phyloP scores from a whole-genome alignment of 192 early-diverging fungal genomes.

The Umbelopsis vinacea region DNA sequence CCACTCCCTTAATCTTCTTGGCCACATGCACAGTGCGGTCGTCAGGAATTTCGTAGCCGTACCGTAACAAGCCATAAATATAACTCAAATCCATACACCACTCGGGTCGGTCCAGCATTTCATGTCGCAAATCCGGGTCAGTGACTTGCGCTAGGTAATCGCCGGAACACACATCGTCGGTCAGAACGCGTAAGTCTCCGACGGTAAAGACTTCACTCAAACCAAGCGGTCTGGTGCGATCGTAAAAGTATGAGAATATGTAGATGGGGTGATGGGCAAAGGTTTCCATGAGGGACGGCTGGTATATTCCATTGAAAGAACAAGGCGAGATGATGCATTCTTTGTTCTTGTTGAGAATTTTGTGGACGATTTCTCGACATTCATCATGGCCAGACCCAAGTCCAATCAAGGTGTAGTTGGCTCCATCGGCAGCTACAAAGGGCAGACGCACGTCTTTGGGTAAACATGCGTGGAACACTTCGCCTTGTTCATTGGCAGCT shows the following conservation, averaged over 20 bases:
- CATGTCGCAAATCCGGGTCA: slow-evolving; percentile 33
- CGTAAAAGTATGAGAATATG: slow-evolving; percentile 90
- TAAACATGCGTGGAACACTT: slow-evolving; percentile 68
- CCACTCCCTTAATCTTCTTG: slow-evolving; percentile 90
- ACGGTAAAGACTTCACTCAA: slow-evolving; percentile 63
- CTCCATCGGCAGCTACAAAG: not conserved
- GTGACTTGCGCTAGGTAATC: slow-evolving; percentile 46
- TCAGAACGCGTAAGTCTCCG: slow-evolving; percentile 57
- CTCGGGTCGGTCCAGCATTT: slow-evolving; percentile 58
- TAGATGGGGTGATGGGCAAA: slow-evolving; percentile 77
- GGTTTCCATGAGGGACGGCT: slow-evolving; percentile 62
- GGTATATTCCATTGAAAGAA: slow-evolving; percentile 83
- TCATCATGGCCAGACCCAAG: slow-evolving; percentile 9
- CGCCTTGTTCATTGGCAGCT: slow-evolving; percentile 36
- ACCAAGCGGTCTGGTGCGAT: slow-evolving; percentile 69
- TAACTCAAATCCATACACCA: slow-evolving; percentile 93
- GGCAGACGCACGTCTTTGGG: slow-evolving; percentile 37
- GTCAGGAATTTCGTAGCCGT: slow-evolving; percentile 83
- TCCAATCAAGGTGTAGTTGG: not conserved
- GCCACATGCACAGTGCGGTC: slow-evolving; percentile 75
- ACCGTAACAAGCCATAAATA: slow-evolving; percentile 80
- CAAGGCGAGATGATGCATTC: slow-evolving; percentile 59
- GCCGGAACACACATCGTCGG: slow-evolving; percentile 65
- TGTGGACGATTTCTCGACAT: slow-evolving; percentile 43
- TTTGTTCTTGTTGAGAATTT: slow-evolving; percentile 67